phyloP scores from a whole-genome alignment of 177 flowering plant species.

The Vitis hybrid region DNA sequence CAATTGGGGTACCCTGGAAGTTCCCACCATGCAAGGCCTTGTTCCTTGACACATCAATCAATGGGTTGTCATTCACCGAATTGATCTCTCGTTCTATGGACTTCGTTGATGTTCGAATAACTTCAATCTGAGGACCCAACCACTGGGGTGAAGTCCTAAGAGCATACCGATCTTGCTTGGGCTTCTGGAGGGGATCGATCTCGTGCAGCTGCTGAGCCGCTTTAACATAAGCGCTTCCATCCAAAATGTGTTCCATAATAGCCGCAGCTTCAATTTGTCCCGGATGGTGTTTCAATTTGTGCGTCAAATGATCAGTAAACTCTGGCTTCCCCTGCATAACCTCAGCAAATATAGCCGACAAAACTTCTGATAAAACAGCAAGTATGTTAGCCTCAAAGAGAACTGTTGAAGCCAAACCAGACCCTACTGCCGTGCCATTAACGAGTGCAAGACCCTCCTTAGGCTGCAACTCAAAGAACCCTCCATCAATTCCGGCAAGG shows the following conservation, averaged over 20 bases:
- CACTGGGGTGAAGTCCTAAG: conserved; percentile 83
- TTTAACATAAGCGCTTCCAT: conserved; percentile 66
- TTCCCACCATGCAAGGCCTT: conserved; percentile 82
- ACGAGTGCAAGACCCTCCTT: conserved; percentile 83
- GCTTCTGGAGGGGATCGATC: conserved; percentile 68
- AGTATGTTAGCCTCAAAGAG: conserved; percentile 69
- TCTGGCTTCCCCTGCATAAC: conserved; percentile 85
- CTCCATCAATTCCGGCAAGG: conserved; percentile 43
- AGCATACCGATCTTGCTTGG: conserved; percentile 80
- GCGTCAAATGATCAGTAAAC: conserved; percentile 79
- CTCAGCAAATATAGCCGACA: conserved; percentile 72
- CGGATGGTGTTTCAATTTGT: conserved; percentile 82
- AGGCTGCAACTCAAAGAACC: conserved; percentile 72
- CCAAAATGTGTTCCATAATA: conserved; percentile 77
- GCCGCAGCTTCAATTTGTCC: conserved; percentile 92
- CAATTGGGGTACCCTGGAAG: conserved; percentile 85
- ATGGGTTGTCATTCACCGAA: conserved; percentile 79
- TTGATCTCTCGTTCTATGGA: conserved; percentile 80
- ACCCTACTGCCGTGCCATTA: conserved; percentile 82
- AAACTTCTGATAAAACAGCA: conserved; percentile 51
- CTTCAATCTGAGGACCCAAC: conserved; percentile 79
- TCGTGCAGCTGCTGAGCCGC: conserved; percentile 61
- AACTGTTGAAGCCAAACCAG: conserved; percentile 72
- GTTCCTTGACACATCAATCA: conserved; percentile 76
- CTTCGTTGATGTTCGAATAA: conserved; percentile 58